These are phyloP conservation scores for Dipteronia sinensis DNA, from an alignment of 345 rosid genomes.

Conservation along the genomic window DNA sequence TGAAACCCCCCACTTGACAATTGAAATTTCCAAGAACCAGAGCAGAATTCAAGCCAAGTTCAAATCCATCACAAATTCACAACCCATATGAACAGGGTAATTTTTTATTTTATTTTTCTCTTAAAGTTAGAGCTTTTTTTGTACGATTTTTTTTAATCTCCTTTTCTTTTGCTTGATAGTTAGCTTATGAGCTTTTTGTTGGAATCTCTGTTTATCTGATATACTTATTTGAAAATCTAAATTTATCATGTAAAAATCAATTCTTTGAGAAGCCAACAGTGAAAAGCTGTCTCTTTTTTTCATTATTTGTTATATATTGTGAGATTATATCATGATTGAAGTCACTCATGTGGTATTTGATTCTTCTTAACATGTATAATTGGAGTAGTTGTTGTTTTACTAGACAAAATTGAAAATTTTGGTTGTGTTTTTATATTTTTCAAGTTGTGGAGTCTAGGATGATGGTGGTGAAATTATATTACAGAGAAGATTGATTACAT, in stretches of 20 bases:
- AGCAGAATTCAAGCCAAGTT: neutral
- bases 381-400: neutral
- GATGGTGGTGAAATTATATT: no score
- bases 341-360: no score
- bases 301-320: no score
- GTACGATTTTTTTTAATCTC: neutral
- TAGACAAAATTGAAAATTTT: no score
- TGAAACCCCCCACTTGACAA: no score
- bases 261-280: no score
- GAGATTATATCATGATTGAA: no score
- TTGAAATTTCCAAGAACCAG: neutral
- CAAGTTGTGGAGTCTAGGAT: no score
- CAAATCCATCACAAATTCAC: neutral
- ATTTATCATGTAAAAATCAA: no score
- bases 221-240: neutral
- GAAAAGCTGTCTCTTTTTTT: neutral
- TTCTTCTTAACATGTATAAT: neutral
- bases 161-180: neutral
- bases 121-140: neutral
- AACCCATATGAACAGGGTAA: conserved; percentile 13
- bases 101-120: no score
- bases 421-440: neutral
- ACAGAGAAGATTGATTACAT: no score
- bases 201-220: neutral
- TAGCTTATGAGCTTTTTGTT: neutral